Evolutionary conservation across 192 early-diverging fungal genomes (phyloP).

Genomic region (Coemansia sp.): DNA sequence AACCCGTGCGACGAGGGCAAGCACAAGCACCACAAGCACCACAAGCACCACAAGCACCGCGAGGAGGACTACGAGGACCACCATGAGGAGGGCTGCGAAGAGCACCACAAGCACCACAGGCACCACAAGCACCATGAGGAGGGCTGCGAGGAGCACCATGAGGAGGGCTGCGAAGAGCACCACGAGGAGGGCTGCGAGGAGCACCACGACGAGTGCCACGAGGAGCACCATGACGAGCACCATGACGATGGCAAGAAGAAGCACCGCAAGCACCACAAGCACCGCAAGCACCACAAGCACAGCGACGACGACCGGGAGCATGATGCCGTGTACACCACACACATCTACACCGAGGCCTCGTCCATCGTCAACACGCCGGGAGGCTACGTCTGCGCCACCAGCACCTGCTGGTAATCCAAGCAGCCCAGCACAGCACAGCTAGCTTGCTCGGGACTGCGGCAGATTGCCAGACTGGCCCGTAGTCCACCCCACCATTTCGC

Average conservation of each 20-base stretch:
- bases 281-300: slow-evolving; percentile 21
- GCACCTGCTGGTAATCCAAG: slow-evolving; percentile 10
- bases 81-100: slow-evolving; percentile 4
- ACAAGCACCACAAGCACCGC: slow-evolving; percentile 10
- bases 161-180: slow-evolving; percentile 4
- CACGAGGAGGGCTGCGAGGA: slow-evolving; percentile 3
- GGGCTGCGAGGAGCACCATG: slow-evolving; percentile 8
- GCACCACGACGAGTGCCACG: slow-evolving; percentile 8
- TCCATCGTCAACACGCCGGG: slow-evolving; percentile 38
- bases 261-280: too few relatives aligned
- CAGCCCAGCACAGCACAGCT: background rate
- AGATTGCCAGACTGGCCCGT: too few relatives aligned
- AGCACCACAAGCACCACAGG: slow-evolving; percentile 3
- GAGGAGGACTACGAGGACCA: slow-evolving; percentile 11
- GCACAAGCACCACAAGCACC: slow-evolving; percentile 16
- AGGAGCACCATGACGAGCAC: slow-evolving; percentile 3
- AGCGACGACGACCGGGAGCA: slow-evolving; percentile 11
- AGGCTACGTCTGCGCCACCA: slow-evolving; percentile 31
- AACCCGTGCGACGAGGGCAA: slow-evolving; percentile 28
- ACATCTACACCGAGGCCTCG: slow-evolving; percentile 45
- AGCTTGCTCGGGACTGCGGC: background rate
- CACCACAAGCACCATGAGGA: slow-evolving; percentile 12
- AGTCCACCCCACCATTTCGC: background rate
- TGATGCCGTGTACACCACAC: slow-evolving; percentile 38
- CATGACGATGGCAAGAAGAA: slow-evolving; percentile 8